Percentiles rank a stretch among this genome's conserved stretches.
Conservation (phyloP, 1,284 basidiomycete genomes). For the Boletellus dicymbophilus region DNA sequence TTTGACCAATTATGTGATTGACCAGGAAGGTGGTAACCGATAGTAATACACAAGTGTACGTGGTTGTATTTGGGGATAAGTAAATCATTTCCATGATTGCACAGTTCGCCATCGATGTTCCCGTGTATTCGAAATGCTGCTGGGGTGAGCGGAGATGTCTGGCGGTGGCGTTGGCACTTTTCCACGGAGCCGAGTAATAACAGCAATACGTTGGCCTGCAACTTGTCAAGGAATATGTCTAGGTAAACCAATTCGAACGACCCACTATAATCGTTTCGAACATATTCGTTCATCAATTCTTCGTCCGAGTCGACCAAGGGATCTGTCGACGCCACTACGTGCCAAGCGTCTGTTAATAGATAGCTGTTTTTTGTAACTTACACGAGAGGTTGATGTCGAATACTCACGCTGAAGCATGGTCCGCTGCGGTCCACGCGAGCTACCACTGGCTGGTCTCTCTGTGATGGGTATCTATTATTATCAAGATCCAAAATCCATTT, state of each 20-base stretch:
- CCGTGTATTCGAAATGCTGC: conserved; percentile 24
- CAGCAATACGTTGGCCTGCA: conserved; percentile 51
- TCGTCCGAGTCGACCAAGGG: conserved; percentile 74
- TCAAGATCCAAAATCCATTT: not conserved
- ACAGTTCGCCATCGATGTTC: conserved; percentile 40
- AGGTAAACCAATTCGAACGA: not conserved
- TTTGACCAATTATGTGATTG: too few species aligned
- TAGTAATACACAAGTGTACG: conserved; percentile 10
- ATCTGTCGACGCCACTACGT: conserved; percentile 59
- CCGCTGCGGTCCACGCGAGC: conserved; percentile 30
- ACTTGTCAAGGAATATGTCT: not conserved
- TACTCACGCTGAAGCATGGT: conserved; percentile 39
- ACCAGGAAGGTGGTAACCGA: too few species aligned
- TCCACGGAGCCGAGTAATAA: conserved; percentile 46
- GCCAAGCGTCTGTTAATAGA: conserved; percentile 62
- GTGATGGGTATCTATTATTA: conserved; percentile 2
- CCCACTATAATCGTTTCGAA: conserved; percentile 65
- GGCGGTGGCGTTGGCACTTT: conserved; percentile 42
- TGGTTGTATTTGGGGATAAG: not conserved
- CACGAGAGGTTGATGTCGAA: not conserved
- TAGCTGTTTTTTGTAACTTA: not conserved
- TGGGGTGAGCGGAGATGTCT: conserved; percentile 8
- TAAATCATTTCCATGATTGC: conserved; percentile 39
- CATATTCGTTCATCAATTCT: conserved; percentile 63
- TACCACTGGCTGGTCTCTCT: conserved; percentile 23